Evolutionary conservation across 1,284 basidiomycete genomes (phyloP), one percentile per base, ranked within the genome.

Genomic region (Sporisorium sorghi): DNA sequence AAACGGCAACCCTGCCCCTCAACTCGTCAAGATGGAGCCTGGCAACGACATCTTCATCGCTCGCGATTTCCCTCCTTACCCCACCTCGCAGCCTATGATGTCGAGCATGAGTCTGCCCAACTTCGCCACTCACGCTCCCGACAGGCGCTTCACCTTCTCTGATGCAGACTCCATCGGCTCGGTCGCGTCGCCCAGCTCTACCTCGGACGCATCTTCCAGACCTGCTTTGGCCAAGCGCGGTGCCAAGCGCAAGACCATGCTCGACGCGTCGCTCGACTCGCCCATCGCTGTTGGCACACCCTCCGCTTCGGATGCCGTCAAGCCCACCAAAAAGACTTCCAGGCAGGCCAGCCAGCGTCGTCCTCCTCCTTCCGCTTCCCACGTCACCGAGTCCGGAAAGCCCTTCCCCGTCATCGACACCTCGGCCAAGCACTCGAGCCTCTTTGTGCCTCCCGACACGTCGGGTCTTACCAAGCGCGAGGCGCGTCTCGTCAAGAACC

Each of bases 401-500:
- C 82, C 82, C 14, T 84, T 84, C 76, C 82, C 82, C 17, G 79
- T 83, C 63, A 83, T 84, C 51, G 82, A 84, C 61, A 84, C 82
- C 11, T 82, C 81, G 9, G 82, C 79, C 43, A 80, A 79, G 64
- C 82, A 83, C 66, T 84, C 82, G 40, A 79, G 77, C 51, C 79
- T 82, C 37, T 94, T 94, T 81, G 85, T 94, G 9, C 92, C 92
- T 23, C 93, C 93, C 42, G 93, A 94, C 85, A 92, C 93, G 64
- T 89, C 90, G 51, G 93, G 93, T 51, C 88, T 94, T 64, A 90
- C 88, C 87, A 94, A 94, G 86, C 90, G 92, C 62, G 93, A 94
- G 86, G 93, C 93, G 54, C 89, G 93, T 58, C 88, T 94, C 15
- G 92, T 94, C 65, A 94, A 94, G 88, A 94, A 94, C 86, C 89